Evolutionary conservation across 768 basidiomycete genomes (phyloP), one percentile per base, ranked within the genome.

Genomic region (Jaapia argillacea): DNA sequence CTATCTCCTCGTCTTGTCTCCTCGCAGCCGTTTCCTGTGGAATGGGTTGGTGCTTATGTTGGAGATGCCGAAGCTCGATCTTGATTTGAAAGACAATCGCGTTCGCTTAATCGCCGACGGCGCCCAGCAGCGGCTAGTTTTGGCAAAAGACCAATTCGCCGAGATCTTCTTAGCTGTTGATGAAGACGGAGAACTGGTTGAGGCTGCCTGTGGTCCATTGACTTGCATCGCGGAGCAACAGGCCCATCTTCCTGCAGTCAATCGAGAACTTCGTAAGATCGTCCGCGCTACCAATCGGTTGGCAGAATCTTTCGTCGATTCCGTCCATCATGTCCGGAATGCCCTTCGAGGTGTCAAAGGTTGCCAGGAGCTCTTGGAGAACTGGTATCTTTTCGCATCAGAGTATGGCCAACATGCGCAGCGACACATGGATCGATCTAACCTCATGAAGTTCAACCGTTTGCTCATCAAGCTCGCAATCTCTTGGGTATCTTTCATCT

Each of bases 401-500:
- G 91, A 97, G 51, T 90, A 96, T 58, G 92, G 91, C 1, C 81
- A 86, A 47, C 86, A 93, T 53, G 87, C 85, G 6, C 83, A 90
- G 54, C 79, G 82, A 50, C 80, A 86, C 58, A 87, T 96, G 81
- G 91, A 94, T 52, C 74, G 74, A 13, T 56, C 75, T 0, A 69
- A 78, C 0, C 59, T 82, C 42, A 66, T 73, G 51, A 81, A 84
- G 51, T 94, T 96, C 63, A 85, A 86, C 56, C 77, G 84, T 5
- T 71, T 85, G 3, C 70, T 97, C 25, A 84, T 93, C 61, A 83
- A 80, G 47, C 75, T 98, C 42, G 90, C 93, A 6, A 97, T 98
- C 53, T 85, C 88, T 10, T 99, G 94, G 94, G 89, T 98, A 25
- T 84, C 91, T 36, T 98, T 99, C 69, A 94, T 98, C 50, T 96